Conservation (phyloP, 2,329 filamentous ascomycete genomes). For the Aureobasidium sp. region DNA sequence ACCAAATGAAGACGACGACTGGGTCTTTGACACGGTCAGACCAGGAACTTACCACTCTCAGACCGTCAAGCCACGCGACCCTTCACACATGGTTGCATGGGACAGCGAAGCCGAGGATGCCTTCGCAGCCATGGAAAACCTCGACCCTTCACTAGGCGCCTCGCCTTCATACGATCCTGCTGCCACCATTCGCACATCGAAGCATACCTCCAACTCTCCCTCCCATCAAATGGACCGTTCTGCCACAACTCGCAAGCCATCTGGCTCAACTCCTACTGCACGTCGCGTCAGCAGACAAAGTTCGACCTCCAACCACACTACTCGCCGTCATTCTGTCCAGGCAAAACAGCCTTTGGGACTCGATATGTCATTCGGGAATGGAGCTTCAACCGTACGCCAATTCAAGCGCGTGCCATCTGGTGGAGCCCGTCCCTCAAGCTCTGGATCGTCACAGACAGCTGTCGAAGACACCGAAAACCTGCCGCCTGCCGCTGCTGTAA, state of each 20-base stretch:
- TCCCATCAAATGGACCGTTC: conserved; percentile 24
- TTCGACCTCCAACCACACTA: conserved; percentile 32
- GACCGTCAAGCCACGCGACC: conserved; percentile 42
- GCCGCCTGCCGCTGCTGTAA: conserved; percentile 35
- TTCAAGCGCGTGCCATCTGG: conserved; percentile 71
- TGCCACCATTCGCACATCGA: conserved; percentile 31
- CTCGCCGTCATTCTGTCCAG: conserved; percentile 34
- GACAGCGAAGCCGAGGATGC: conserved; percentile 22
- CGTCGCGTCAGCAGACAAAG: conserved; percentile 24
- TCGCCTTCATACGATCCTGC: conserved; percentile 19
- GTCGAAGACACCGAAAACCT: conserved; percentile 54
- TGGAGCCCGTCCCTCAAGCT: conserved; percentile 14
- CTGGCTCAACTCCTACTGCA: conserved; percentile 25
- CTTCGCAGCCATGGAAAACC: conserved; percentile 31
- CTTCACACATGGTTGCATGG: conserved; percentile 36
- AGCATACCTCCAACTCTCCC: conserved; percentile 23
- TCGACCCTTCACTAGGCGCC: conserved; percentile 37
- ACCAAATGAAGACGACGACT: conserved; percentile 68
- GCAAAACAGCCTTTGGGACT: conserved; percentile 71
- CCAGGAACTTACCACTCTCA: conserved; percentile 49
- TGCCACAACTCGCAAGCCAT: conserved; percentile 29
- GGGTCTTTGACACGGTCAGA: conserved; percentile 93
- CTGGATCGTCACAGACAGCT: conserved; percentile 4
- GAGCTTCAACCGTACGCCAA: conserved; percentile 80
- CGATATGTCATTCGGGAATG: conserved; percentile 90